phyloP scores from a whole-genome alignment of 768 basidiomycete species.

The Boletus subcaerulescens region DNA sequence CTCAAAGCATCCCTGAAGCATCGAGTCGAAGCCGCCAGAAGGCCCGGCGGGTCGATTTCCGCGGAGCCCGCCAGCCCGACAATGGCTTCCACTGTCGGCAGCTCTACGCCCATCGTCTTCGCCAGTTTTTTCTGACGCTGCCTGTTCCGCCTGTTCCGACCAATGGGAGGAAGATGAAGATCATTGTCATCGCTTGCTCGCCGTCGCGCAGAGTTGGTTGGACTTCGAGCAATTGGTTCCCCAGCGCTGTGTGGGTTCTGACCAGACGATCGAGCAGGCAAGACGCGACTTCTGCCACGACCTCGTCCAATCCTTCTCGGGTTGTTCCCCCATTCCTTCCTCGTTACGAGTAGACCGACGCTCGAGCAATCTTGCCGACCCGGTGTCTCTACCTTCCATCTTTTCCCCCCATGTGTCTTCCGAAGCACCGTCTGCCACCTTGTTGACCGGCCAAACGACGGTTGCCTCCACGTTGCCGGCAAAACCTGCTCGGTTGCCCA shows the following conservation, averaged over 20 bases:
- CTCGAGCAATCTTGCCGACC: not conserved
- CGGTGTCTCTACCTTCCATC: no score
- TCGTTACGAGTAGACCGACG: not conserved
- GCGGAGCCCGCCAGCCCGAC: not conserved
- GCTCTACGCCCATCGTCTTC: not conserved
- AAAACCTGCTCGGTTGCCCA: no score
- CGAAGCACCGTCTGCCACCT: no score
- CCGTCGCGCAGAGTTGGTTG: conserved; percentile 4
- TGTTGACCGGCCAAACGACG: no score
- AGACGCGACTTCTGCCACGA: conserved; percentile 8
- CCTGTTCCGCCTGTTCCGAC: not conserved
- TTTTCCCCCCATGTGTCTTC: no score
- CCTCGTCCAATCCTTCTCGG: conserved; percentile 3
- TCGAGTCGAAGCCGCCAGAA: not conserved
- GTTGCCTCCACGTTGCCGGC: no score
- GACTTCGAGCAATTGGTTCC: not conserved
- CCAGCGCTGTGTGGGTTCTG: not conserved
- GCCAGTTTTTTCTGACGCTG: not conserved
- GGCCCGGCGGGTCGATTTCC: not conserved
- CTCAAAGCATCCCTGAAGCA: conserved; percentile 1
- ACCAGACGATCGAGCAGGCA: not conserved
- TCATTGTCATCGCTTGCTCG: not conserved
- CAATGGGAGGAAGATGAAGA: not conserved
- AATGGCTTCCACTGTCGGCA: not conserved
- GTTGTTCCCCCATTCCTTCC: not conserved